Conservation (phyloP, 345 rosid species). For the Isatis tinctoria region DNA sequence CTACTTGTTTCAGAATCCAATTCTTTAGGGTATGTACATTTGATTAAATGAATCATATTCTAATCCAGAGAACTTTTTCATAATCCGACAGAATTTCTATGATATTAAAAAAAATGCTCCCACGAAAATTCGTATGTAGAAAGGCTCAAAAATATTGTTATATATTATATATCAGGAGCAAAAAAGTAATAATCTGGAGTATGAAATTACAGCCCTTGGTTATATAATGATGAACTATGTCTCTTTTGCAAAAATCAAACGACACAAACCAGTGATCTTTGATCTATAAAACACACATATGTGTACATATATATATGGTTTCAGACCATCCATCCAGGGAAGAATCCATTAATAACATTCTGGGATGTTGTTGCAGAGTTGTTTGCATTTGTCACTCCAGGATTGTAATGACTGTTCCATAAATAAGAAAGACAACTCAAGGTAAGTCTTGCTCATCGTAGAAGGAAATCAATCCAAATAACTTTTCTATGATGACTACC, state of each 20-base stretch:
- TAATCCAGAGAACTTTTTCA: background rate
- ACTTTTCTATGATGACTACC: constrained; percentile 15
- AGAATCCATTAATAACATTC: constrained; percentile 32
- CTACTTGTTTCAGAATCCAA: constrained; percentile 28
- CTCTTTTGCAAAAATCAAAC: constrained; percentile 15
- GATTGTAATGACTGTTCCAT: constrained; percentile 31
- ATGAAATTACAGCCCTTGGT: constrained; percentile 11
- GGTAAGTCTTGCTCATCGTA: background rate
- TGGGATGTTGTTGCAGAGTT: constrained; percentile 35
- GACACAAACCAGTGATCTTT: constrained; percentile 19
- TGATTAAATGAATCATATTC: background rate
- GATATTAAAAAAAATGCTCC: background rate
- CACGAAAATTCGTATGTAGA: background rate
- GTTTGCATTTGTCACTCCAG: constrained; percentile 25
- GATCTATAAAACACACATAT: constrained; percentile 24
- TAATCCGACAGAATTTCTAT: background rate
- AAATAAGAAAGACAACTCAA: background rate
- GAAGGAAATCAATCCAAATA: background rate
- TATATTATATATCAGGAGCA: background rate
- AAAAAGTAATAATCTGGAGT: background rate
- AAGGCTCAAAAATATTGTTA: background rate
- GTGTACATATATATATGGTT: constrained; percentile 11
- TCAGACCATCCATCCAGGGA: constrained; percentile 47
- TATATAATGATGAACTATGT: constrained; percentile 25
- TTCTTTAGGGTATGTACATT: background rate